A percentile compares a stretch with the other conserved stretches of the same genome.
Evolutionary conservation across 345 rosid species (phyloP).

Genomic region (Eucalyptus marginata): DNA sequence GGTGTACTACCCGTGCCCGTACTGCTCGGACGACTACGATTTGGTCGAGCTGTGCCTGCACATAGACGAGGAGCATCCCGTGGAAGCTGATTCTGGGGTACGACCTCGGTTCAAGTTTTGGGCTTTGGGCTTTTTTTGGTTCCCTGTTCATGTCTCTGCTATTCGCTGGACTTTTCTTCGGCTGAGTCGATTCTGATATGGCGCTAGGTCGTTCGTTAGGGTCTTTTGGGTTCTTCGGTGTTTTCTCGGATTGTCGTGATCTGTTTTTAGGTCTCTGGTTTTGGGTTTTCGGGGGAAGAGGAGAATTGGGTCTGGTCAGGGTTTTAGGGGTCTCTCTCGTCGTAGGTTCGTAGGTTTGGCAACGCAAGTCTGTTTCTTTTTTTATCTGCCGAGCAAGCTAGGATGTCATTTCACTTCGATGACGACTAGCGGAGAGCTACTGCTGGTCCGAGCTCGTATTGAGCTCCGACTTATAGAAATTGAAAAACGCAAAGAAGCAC

Average conservation of each 20-base stretch:
- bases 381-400: neutral
- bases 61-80: conserved; percentile 52
- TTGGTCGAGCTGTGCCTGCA: conserved; percentile 45
- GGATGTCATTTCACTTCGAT: neutral
- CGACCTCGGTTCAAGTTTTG: neutral
- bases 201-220: neutral
- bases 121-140: neutral
- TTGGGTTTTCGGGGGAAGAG: neutral
- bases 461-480: neutral
- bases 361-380: neutral
- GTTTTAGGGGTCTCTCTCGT: neutral
- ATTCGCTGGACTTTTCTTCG: neutral
- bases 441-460: neutral
- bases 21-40: conserved; percentile 47
- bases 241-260: neutral
- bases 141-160: neutral
- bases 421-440: neutral
- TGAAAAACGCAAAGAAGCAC: neutral
- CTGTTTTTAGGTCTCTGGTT: neutral
- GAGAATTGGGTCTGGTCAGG: neutral
- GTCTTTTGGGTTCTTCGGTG: neutral
- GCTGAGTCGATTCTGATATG: neutral
- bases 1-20: conserved; percentile 47
- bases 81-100: conserved; percentile 49
- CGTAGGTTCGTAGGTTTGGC: neutral